phyloP scores from a whole-genome alignment of 2,329 filamentous ascomycete species.

The Penicillium vulpinum region DNA sequence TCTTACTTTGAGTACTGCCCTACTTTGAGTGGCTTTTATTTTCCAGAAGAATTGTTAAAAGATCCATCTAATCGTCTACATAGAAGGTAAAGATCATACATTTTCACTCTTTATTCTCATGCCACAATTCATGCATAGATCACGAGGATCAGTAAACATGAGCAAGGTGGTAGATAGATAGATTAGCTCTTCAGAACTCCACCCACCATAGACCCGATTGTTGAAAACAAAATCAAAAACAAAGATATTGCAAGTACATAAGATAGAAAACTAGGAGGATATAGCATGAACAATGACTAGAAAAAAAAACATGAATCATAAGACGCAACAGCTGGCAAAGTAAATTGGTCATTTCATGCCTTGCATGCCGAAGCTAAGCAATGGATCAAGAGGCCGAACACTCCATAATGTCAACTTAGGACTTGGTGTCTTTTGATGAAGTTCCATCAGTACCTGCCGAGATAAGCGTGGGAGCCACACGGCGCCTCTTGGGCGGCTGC shows the following conservation, averaged over 20 bases:
- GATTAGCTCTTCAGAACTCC: not conserved
- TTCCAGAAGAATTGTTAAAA: not conserved
- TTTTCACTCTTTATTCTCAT: constrained; percentile 15
- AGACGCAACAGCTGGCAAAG: constrained; percentile 1
- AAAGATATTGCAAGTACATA: not conserved
- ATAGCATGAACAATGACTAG: constrained; percentile 8
- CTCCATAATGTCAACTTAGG: not conserved
- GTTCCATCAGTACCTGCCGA: constrained; percentile 25
- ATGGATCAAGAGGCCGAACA: not conserved
- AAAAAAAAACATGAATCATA: constrained; percentile 25
- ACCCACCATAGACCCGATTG: not conserved
- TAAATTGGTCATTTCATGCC: not conserved
- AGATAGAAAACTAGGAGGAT: constrained; percentile 1
- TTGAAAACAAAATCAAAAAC: not conserved
- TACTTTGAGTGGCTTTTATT: not conserved
- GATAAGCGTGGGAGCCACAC: constrained; percentile 69
- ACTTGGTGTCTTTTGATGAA: constrained; percentile 13
- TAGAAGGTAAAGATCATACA: not conserved
- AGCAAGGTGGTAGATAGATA: not conserved
- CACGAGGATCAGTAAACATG: constrained; percentile 7
- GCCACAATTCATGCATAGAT: constrained; percentile 7
- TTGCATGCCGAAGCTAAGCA: not conserved
- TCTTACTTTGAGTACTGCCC: not conserved
- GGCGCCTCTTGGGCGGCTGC: constrained; percentile 64
- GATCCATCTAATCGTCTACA: not conserved